Conservation (phyloP, 345 rosid species). For the Garcia nutans region DNA sequence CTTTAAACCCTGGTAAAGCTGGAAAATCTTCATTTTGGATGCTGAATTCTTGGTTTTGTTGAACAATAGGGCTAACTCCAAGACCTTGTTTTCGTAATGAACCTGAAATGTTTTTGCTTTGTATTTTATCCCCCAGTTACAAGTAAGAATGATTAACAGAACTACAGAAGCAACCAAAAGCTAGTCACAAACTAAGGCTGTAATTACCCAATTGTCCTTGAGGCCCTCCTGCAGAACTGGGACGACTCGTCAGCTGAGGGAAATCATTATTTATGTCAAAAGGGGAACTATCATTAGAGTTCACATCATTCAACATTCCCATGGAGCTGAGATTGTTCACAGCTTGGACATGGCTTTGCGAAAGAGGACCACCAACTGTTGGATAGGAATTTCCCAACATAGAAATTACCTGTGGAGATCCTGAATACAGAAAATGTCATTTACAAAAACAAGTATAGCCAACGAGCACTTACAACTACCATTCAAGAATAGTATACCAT, state of each 20-base stretch:
- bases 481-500: neutral
- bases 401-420: slow-evolving; percentile 88
- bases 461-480: neutral
- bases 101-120: slow-evolving; percentile 43
- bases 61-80: slow-evolving; percentile 80
- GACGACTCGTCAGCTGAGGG: slow-evolving; percentile 90
- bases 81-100: slow-evolving; percentile 86
- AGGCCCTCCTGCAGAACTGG: slow-evolving; percentile 94
- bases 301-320: slow-evolving; percentile 85
- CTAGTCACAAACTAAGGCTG: slow-evolving; percentile 3
- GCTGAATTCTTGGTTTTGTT: slow-evolving; percentile 99
- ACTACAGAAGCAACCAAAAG: slow-evolving; percentile 4
- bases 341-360: slow-evolving; percentile 82
- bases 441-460: slow-evolving; percentile 16
- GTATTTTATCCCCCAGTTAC: slow-evolving; percentile 17
- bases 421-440: slow-evolving; percentile 48
- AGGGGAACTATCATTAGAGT: slow-evolving; percentile 77
- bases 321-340: slow-evolving; percentile 79
- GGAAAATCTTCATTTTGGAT: slow-evolving; percentile 99
- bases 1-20: slow-evolving; percentile 97
- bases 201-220: slow-evolving; percentile 92
- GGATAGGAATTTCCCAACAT: slow-evolving; percentile 80
- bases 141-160: neutral
- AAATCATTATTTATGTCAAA: slow-evolving; percentile 94
- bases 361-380: slow-evolving; percentile 74